A percentile compares a stretch with the other conserved stretches of the same genome.
These are phyloP conservation scores for Tulasnella sp. DNA, from an alignment of 768 basidiomycete genomes.

Conservation along the genomic window DNA sequence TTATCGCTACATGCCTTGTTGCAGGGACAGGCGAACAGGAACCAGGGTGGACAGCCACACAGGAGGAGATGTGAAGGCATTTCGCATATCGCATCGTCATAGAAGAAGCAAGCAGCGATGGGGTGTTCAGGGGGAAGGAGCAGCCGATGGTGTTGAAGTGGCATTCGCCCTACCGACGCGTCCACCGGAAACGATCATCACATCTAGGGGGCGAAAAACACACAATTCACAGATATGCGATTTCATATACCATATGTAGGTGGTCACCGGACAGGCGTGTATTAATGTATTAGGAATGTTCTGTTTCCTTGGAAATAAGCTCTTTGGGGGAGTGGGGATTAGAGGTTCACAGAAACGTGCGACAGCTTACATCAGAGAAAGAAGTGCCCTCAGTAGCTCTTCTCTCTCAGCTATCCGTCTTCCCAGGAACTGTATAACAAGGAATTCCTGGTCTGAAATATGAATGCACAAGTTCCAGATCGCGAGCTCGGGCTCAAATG, in stretches of 20 bases:
- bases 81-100: neutral
- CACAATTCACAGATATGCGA: neutral
- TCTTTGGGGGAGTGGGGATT: neutral
- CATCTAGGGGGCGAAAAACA: constrained; percentile 7
- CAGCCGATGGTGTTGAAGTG: neutral
- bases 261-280: neutral
- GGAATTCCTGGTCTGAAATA: neutral
- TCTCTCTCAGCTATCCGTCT: neutral
- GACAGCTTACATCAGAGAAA: neutral
- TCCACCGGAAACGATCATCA: neutral
- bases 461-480: neutral
- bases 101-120: neutral
- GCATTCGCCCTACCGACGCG: neutral
- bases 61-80: constrained; percentile 1
- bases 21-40: neutral
- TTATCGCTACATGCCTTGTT: constrained; percentile 5
- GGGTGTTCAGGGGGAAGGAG: neutral
- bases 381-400: neutral
- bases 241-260: neutral
- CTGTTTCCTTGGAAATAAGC: neutral
- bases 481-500: too few relatives aligned
- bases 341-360: neutral
- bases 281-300: neutral
- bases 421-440: neutral
- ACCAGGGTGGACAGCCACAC: neutral